Evolutionary conservation across 208 protist species (phyloP).

Genomic region (Leishmania aethiopica): DNA sequence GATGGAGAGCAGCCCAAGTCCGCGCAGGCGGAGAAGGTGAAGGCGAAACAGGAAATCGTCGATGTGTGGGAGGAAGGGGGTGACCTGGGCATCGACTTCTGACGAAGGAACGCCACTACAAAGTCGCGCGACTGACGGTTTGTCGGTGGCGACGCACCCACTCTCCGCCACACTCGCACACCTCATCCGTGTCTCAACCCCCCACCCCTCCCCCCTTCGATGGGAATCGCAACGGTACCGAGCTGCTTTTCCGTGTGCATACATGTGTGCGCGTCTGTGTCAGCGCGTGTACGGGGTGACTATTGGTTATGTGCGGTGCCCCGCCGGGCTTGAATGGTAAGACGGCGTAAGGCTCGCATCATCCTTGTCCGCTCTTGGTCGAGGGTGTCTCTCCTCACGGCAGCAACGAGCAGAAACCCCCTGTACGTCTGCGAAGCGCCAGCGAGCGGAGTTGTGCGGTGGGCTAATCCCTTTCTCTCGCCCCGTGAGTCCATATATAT

Average conservation of each 20-base stretch:
- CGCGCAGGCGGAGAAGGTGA: constrained; percentile 39
- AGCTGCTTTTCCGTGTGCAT: neutral
- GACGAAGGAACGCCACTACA: neutral
- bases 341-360: too few relatives aligned
- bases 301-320: too few relatives aligned
- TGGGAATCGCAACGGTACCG: neutral
- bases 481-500: neutral
- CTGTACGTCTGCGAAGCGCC: neutral
- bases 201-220: neutral
- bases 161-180: neutral
- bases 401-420: too few relatives aligned
- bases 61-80: constrained; percentile 40
- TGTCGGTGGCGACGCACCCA: neutral
- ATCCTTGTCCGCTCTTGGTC: neutral
- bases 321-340: too few relatives aligned
- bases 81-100: constrained; percentile 38
- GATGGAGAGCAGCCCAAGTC: constrained; percentile 49
- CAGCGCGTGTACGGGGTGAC: too few relatives aligned
- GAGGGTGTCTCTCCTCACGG: neutral
- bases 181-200: neutral
- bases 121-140: neutral
- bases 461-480: neutral
- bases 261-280: too few relatives aligned
- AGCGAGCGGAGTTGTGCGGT: neutral
- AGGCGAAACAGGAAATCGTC: constrained; percentile 21